Percentiles rank a stretch among this genome's conserved stretches.
Evolutionary conservation across 139 green algal genomes (phyloP).

Genomic region (Mesotaenium endlicherianum): DNA sequence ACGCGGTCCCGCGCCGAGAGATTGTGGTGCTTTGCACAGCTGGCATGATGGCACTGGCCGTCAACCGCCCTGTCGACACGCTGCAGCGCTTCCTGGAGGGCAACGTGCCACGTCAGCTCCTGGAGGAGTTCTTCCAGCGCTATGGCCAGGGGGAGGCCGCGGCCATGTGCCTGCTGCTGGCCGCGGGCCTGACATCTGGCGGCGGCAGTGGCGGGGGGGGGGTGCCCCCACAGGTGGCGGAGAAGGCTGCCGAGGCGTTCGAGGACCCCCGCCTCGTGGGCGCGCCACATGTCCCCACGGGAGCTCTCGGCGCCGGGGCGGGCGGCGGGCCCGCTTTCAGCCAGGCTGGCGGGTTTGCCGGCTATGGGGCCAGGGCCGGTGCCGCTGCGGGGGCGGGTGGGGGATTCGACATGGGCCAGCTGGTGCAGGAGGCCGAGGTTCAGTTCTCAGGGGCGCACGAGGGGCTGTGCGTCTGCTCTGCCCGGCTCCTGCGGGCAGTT

Average conservation of each 20-base stretch:
- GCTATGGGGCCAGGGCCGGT: background rate
- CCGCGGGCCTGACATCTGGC: constrained; percentile 45
- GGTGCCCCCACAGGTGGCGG: constrained; percentile 42
- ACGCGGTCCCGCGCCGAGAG: constrained; percentile 61
- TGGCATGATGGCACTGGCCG: constrained; percentile 75
- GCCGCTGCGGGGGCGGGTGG: background rate
- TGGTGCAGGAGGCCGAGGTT: constrained; percentile 71
- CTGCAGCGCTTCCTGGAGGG: constrained; percentile 68
- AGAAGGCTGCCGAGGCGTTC: constrained; percentile 64
- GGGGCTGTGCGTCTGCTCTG: constrained; percentile 74
- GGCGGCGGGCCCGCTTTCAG: background rate
- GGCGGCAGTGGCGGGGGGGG: background rate
- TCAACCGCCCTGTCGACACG: constrained; percentile 69
- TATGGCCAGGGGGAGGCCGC: constrained; percentile 78
- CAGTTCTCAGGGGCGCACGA: constrained; percentile 72
- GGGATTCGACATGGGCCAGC: constrained; percentile 55
- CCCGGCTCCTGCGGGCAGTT: constrained; percentile 69
- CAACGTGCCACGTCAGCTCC: constrained; percentile 25
- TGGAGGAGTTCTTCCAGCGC: constrained; percentile 77
- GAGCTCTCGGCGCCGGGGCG: background rate
- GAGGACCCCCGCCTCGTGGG: constrained; percentile 76
- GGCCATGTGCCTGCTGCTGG: constrained; percentile 84
- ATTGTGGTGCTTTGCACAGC: constrained; percentile 79
- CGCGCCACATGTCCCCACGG: background rate
- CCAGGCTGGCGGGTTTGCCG: background rate